Percentiles rank a stretch among this genome's conserved stretches.
These are phyloP conservation scores for Rossbeevera mucosa DNA, from an alignment of 768 basidiomycete species.

Conservation along the genomic window DNA sequence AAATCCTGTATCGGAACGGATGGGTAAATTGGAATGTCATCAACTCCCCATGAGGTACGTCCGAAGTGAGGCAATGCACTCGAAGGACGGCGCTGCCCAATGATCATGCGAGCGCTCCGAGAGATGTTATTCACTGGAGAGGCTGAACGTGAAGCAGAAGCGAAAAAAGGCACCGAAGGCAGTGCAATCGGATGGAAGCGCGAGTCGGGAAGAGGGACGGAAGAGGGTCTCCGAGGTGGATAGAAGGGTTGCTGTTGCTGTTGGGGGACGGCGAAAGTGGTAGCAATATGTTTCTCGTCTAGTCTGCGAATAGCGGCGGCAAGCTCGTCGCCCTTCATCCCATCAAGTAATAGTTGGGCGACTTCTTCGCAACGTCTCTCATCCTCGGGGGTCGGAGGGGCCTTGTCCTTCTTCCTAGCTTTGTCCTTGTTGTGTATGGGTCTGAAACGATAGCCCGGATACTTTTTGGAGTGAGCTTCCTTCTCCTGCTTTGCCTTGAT, in stretches of 20 bases:
- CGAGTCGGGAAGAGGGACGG: slow-evolving; percentile 54
- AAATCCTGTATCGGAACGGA: not conserved
- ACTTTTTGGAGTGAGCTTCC: slow-evolving; percentile 62
- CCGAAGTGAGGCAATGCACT: slow-evolving; percentile 40
- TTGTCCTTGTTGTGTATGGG: slow-evolving; percentile 45
- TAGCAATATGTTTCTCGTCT: slow-evolving; percentile 29
- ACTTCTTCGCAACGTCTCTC: slow-evolving; percentile 46
- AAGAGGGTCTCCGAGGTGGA: slow-evolving; percentile 53
- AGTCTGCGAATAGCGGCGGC: slow-evolving; percentile 55
- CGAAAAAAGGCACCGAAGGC: slow-evolving; percentile 41
- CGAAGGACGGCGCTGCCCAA: slow-evolving; percentile 48
- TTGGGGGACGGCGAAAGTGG: not conserved
- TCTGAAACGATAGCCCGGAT: slow-evolving; percentile 58
- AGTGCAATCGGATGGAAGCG: slow-evolving; percentile 39
- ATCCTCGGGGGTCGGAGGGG: slow-evolving; percentile 18
- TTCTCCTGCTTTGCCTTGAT: slow-evolving; percentile 67
- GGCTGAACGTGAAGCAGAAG: slow-evolving; percentile 36
- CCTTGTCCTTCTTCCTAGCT: slow-evolving; percentile 37
- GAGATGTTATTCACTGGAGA: slow-evolving; percentile 46
- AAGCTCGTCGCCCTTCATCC: slow-evolving; percentile 67
- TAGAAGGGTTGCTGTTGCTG: slow-evolving; percentile 22
- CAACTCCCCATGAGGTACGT: slow-evolving; percentile 25
- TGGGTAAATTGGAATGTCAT: slow-evolving; percentile 25
- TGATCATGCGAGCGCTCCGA: slow-evolving; percentile 36
- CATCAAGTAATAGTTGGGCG: slow-evolving; percentile 58